These are phyloP conservation scores for Amylocarpus encephaloides DNA, from an alignment of 2,329 filamentous ascomycete species.

Conservation along the genomic window DNA sequence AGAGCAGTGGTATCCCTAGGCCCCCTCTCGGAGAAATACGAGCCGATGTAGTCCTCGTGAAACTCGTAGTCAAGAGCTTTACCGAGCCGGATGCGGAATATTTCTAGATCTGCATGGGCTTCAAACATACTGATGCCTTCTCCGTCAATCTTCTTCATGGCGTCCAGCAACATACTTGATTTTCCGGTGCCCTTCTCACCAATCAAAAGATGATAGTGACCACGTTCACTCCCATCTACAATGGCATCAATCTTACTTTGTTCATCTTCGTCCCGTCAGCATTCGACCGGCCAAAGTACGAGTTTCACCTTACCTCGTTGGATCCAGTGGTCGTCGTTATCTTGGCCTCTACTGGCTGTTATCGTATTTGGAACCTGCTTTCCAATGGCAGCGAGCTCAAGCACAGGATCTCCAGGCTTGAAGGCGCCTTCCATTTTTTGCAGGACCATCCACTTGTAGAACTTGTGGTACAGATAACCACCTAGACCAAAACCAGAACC, in stretches of 20 bases:
- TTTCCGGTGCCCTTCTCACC: constrained; percentile 97
- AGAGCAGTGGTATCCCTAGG: constrained; percentile 88
- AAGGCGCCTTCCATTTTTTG: constrained; percentile 91
- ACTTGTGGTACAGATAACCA: constrained; percentile 71
- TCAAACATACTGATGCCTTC: constrained; percentile 93
- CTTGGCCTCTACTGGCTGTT: constrained; percentile 31
- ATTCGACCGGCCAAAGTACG: too few relatives aligned
- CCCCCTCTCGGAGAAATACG: constrained; percentile 88
- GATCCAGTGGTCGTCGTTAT: constrained; percentile 62
- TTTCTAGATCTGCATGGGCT: constrained; percentile 89
- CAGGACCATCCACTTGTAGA: constrained; percentile 87
- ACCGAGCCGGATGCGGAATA: constrained; percentile 86
- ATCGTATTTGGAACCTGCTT: constrained; percentile 46
- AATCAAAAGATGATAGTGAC: constrained; percentile 86
- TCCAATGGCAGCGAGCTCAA: constrained; percentile 66
- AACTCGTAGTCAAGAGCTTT: constrained; percentile 95
- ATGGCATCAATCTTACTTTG: constrained; percentile 79
- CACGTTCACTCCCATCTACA: constrained; percentile 62
- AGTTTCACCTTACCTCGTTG: constrained; percentile 38
- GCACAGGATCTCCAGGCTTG: constrained; percentile 81
- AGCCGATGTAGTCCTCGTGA: constrained; percentile 95
- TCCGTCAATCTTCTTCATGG: constrained; percentile 87
- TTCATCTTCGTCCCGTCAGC: constrained; percentile 46
- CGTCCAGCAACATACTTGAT: constrained; percentile 91
- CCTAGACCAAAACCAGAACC: constrained; percentile 59